These are phyloP conservation scores for Selenicereus undatus DNA, from an alignment of 148 eudicot species.

Conservation along the genomic window DNA sequence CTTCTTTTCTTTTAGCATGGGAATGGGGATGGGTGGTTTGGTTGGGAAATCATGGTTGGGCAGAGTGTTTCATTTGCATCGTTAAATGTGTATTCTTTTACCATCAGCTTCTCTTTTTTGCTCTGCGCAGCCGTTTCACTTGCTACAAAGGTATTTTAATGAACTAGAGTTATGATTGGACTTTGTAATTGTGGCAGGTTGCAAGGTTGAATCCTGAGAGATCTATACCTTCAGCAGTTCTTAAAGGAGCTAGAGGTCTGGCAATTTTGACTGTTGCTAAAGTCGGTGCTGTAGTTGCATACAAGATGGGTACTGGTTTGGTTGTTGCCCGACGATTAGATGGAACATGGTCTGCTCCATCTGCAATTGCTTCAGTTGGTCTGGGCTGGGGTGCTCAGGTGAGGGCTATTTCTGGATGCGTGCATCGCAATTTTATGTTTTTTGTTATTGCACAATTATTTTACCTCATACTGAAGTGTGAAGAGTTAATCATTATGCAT, in stretches of 20 bases:
- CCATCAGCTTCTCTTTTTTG: constrained; percentile 1
- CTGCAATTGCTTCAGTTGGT: constrained; percentile 89
- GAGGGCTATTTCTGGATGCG: constrained; percentile 13
- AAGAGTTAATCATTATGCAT: constrained; percentile 2
- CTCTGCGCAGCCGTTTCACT: not conserved
- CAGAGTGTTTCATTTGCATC: not conserved
- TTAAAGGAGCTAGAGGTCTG: constrained; percentile 88
- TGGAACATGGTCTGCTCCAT: constrained; percentile 99
- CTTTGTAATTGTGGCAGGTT: constrained; percentile 44
- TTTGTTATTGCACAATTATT: not conserved
- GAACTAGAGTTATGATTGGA: not conserved
- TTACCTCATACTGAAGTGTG: not conserved
- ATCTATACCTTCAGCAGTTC: constrained; percentile 78
- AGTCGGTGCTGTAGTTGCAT: constrained; percentile 73
- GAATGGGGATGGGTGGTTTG: not conserved
- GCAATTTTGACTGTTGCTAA: constrained; percentile 97
- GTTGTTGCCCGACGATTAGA: constrained; percentile 89
- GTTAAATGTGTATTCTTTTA: not conserved
- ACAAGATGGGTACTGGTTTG: constrained; percentile 95
- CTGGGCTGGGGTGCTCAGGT: constrained; percentile 99
- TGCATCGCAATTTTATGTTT: not conserved
- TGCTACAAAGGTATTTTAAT: not conserved
- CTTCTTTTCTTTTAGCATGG: not conserved
- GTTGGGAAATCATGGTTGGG: not conserved
- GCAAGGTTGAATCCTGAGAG: constrained; percentile 84